phyloP scores from a whole-genome alignment of 306 rosid species.

The Pterocarpus macrocarpus region DNA sequence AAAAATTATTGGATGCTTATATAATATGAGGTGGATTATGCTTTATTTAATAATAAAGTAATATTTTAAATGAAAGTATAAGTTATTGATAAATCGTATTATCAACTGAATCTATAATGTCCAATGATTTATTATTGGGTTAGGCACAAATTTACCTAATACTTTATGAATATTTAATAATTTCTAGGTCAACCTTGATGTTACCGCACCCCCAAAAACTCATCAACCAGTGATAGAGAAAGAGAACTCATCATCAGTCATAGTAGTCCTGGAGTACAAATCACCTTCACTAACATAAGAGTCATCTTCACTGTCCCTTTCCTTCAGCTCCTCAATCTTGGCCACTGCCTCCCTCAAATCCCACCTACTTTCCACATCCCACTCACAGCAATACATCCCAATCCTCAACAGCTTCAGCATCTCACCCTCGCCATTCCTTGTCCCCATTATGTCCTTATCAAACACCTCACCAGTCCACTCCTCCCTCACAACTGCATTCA shows the following conservation, averaged over 20 bases:
- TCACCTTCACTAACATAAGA: constrained; percentile 68
- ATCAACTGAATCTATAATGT: too few species aligned
- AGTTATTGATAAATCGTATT: too few species aligned
- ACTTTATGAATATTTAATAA: too few species aligned
- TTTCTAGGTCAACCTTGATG: too few species aligned
- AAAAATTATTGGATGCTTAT: too few species aligned
- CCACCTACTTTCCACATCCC: constrained; percentile 61
- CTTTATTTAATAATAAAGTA: too few species aligned
- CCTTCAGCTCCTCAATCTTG: constrained; percentile 66
- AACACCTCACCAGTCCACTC: constrained; percentile 85
- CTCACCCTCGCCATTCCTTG: constrained; percentile 63
- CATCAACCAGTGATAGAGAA: constrained; percentile 31
- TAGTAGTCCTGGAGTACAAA: constrained; percentile 47
- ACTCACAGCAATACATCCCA: constrained; percentile 71
- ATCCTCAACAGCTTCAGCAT: constrained; percentile 71
- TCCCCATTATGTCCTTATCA: constrained; percentile 60
- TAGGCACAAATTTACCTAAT: too few species aligned
- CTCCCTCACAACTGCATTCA: constrained; percentile 69
- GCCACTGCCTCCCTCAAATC: constrained; percentile 66
- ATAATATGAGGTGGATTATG: too few species aligned
- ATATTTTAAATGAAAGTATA: too few species aligned
- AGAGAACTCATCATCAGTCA: constrained; percentile 68
- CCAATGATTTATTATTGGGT: too few species aligned
- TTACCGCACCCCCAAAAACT: too few species aligned
- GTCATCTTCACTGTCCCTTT: constrained; percentile 61